Evolutionary conservation across 371 early-diverging fungal species (phyloP).

Genomic region (Cokeromyces recurvatus): DNA sequence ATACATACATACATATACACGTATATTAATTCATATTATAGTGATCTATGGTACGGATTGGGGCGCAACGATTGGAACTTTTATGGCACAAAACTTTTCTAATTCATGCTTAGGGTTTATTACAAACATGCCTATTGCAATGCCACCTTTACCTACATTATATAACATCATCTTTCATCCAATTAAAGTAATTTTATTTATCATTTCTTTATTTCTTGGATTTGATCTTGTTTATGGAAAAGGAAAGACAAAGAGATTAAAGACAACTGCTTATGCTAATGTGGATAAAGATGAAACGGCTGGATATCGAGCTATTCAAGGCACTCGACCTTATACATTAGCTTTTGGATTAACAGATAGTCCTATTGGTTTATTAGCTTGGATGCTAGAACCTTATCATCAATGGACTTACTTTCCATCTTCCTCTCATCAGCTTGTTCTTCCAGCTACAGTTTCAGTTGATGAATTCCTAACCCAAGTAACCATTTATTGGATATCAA

Average conservation of each 20-base stretch:
- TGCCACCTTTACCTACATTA: constrained; percentile 26
- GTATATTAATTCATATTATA: too few relatives aligned
- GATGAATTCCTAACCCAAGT: constrained; percentile 57
- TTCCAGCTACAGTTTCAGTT: constrained; percentile 39
- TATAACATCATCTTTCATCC: constrained; percentile 14
- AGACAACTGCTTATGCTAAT: constrained; percentile 20
- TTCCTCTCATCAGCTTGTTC: constrained; percentile 13
- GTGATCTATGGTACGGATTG: constrained; percentile 50
- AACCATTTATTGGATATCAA: constrained; percentile 60
- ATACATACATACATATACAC: too few relatives aligned
- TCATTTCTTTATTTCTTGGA: constrained; percentile 10
- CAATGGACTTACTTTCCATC: constrained; percentile 49
- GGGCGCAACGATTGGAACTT: constrained; percentile 46
- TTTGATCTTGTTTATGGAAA: constrained; percentile 17
- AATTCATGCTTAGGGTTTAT: constrained; percentile 39
- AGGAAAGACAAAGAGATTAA: not conserved
- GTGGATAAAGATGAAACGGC: constrained; percentile 21
- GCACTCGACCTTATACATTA: constrained; percentile 49
- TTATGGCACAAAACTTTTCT: constrained; percentile 27
- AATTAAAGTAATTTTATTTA: constrained; percentile 7
- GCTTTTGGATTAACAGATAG: constrained; percentile 55
- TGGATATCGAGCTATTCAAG: constrained; percentile 48
- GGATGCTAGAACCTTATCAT: constrained; percentile 66
- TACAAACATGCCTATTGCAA: constrained; percentile 35
- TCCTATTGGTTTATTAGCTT: constrained; percentile 55